Evolutionary conservation across 192 early-diverging fungal species (phyloP), one percentile per base, ranked within the genome.

Genomic region (Podila epicladia): DNA sequence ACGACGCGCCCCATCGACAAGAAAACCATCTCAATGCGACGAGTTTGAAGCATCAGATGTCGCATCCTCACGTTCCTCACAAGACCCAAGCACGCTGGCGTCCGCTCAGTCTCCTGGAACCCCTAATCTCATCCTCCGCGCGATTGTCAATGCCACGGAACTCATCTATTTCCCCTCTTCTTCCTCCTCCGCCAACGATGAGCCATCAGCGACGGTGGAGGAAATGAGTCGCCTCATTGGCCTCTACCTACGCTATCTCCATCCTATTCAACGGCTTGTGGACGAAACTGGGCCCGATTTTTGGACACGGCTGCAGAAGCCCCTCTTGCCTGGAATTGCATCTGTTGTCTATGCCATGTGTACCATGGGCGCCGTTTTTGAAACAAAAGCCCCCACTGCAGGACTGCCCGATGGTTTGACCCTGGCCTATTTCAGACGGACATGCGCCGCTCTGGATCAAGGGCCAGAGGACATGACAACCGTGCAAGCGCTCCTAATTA

Each of bases 261-360:
- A 79, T 38, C 76, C 76, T 8, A 9, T 72, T 9, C 65, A 72
- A 3, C 65, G 71, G 3, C 50, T 79, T 17, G 70, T 79, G 31
- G 61, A 72, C 32, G 70, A 72, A 26, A 26, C 45, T 26, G 59
- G 58, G 9, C 65, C 70, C 6, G 65, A 64, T 38, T 79, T 79
- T 63, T 79, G 70, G 76, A 67, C 33, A n/a, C 49, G 65, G 53
- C 70, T 79, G 32, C 64, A 79, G 9, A 48, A 33, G 7, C 69
- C 65, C 5, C 66, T 79, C 31, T 41, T 50, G 15, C 65, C 69
- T 15, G 71, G 71, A 24, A 50, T 68, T 12, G 69, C 76, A 9
- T 67, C 69, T 24, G 33, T 79, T 22, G 76, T 79, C 12, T 79
- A 79, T 37, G 69, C 76, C 33, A 79, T 79, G 76, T 79, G 76